phyloP scores from a whole-genome alignment of 768 basidiomycete species.

The Leccinum barrowsii region DNA sequence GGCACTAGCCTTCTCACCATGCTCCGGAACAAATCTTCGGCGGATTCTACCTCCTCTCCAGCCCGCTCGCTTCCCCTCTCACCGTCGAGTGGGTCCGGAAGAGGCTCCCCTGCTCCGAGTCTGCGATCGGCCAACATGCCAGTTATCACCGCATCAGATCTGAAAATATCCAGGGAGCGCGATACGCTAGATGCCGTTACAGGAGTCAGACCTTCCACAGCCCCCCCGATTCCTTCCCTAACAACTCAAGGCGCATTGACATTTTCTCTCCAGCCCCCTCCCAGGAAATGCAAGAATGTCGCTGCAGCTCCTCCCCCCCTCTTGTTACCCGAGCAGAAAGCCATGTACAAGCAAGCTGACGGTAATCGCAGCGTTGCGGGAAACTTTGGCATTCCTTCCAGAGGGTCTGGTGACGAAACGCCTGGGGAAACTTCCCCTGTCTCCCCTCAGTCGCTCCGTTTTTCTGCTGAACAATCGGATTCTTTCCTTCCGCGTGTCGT shows the following conservation, averaged over 20 bases:
- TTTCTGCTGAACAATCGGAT: slow-evolving; percentile 1
- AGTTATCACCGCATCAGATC: slow-evolving; percentile 28
- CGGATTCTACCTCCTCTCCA: slow-evolving; percentile 23
- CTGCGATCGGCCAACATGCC: slow-evolving; percentile 22
- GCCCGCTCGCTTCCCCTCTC: slow-evolving; percentile 34
- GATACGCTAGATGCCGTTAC: slow-evolving; percentile 21
- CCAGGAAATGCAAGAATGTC: slow-evolving; percentile 26
- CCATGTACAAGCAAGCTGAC: slow-evolving; percentile 24
- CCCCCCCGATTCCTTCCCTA: slow-evolving; percentile 19
- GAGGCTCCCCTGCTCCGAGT: slow-evolving; percentile 26
- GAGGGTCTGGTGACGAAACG: slow-evolving; percentile 6
- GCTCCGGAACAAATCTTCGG: slow-evolving; percentile 41
- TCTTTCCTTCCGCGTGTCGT: slow-evolving; percentile 4
- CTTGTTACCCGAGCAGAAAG: slow-evolving; percentile 8
- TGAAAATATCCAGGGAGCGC: slow-evolving; percentile 39
- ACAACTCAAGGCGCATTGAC: slow-evolving; percentile 30
- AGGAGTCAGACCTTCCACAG: slow-evolving; percentile 20
- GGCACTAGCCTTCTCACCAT: slow-evolving; percentile 54
- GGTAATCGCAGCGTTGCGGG: slow-evolving; percentile 30
- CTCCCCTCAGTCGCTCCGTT: background rate
- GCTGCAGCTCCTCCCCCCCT: background rate
- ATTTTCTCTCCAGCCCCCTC: slow-evolving; percentile 35
- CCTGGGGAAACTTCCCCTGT: slow-evolving; percentile 11
- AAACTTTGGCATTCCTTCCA: slow-evolving; percentile 26
- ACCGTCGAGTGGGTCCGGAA: slow-evolving; percentile 8